Percentiles rank a stretch among this genome's conserved stretches.
Conservation (phyloP, 306 rosid species). For the Cucurbita argyrosperma region DNA sequence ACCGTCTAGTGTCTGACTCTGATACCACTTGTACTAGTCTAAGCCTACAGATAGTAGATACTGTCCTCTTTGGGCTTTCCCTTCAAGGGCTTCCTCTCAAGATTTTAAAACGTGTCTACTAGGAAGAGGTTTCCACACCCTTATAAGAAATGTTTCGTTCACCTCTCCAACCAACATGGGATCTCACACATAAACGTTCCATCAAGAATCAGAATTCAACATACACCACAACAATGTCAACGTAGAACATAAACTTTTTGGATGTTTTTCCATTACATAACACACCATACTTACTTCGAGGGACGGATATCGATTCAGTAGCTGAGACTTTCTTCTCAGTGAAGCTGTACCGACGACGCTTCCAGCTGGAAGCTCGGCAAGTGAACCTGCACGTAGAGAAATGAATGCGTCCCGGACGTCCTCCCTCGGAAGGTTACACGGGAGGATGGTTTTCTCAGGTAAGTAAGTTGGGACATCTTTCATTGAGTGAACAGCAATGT, state of each 20-base stretch:
- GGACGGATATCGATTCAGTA: conserved; percentile 64
- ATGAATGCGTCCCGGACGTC: conserved; percentile 89
- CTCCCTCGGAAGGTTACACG: conserved; percentile 81
- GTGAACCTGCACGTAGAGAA: conserved; percentile 50
- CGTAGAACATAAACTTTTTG: neutral
- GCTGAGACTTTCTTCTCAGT: conserved; percentile 74
- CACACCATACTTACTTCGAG: conserved; percentile 33
- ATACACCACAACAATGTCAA: neutral
- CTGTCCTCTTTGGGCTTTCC: no score
- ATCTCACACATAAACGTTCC: no score
- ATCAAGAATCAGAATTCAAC: no score
- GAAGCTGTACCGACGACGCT: conserved; percentile 77
- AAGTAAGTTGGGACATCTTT: conserved; percentile 84
- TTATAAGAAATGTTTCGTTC: no score
- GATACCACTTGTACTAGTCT: no score
- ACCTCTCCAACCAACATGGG: no score
- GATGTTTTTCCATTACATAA: neutral
- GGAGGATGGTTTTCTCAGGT: conserved; percentile 63
- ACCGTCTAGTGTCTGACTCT: no score
- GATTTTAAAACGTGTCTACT: no score
- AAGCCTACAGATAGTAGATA: no score
- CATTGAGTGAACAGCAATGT: conserved; percentile 91
- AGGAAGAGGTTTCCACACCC: no score
- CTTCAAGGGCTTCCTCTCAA: no score
- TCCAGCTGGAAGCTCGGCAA: conserved; percentile 59